These are phyloP conservation scores for Ceratobasidium sp. DNA, from an alignment of 1,284 basidiomycete species.

Conservation along the genomic window DNA sequence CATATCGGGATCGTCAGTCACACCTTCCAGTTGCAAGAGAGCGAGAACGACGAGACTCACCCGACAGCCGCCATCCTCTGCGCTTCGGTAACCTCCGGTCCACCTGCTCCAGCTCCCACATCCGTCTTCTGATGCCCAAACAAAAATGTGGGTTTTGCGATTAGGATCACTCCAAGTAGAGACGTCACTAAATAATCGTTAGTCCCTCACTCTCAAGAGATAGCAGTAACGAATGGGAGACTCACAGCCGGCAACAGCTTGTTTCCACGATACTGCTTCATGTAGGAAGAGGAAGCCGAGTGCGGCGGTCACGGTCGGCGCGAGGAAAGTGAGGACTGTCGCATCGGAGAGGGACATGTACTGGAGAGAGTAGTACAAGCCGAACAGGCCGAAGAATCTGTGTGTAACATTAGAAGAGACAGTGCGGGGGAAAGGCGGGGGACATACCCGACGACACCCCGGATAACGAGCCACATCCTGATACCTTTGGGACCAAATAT, in stretches of 20 bases:
- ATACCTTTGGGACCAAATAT: constrained; percentile 47
- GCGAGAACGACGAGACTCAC: no score
- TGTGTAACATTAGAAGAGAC: no score
- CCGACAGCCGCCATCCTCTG: constrained; percentile 52
- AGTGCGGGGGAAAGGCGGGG: no score
- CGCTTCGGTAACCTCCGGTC: constrained; percentile 48
- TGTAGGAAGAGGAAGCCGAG: constrained; percentile 76
- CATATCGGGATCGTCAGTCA: background rate
- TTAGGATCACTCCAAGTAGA: constrained; percentile 60
- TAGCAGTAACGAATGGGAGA: background rate
- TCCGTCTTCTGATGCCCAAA: constrained; percentile 26
- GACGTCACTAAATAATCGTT: constrained; percentile 52
- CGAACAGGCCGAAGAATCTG: constrained; percentile 48
- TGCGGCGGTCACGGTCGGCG: constrained; percentile 76
- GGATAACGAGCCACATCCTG: constrained; percentile 42
- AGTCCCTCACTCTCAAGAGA: no score
- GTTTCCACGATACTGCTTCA: constrained; percentile 71
- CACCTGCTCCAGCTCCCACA: background rate
- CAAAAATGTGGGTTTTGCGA: constrained; percentile 51
- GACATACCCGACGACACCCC: constrained; percentile 47
- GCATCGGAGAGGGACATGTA: constrained; percentile 49
- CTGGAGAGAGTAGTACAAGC: constrained; percentile 48
- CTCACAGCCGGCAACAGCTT: constrained; percentile 60
- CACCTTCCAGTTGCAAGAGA: no score
- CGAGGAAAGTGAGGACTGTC: constrained; percentile 56